Base-by-base conservation (phyloP, 176 grass and related monocot genomes). In the Panicum miliaceum region DNA sequence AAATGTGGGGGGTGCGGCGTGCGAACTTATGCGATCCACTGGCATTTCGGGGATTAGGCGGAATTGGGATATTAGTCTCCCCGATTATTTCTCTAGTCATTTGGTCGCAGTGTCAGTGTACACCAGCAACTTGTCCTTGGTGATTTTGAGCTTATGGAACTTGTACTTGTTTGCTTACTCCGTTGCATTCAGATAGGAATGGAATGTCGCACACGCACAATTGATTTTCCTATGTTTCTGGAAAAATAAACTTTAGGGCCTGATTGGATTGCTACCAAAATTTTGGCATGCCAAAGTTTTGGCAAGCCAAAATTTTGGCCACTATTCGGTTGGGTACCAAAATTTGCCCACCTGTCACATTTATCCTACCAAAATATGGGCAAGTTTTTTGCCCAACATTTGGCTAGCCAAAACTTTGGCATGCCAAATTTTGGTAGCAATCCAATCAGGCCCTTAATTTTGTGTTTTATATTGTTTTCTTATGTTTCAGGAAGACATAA, bases 401-500 rank as follows among this genome's bases (percentile, higher is more conserved):
- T n/a, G n/a, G n/a, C n/a, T n/a, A n/a, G n/a, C n/a, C n/a, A n/a
- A n/a, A n/a, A n/a, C n/a, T n/a, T n/a, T n/a, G n/a, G n/a, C n/a
- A n/a, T n/a, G n/a, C n/a, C n/a, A n/a, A n/a, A n/a, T n/a, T n/a
- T n/a, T n/a, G n/a, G n/a, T n/a, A n/a, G n/a, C n/a, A n/a, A n/a
- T n/a, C n/a, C n/a, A n/a, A n/a, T n/a, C n/a, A n/a, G n/a, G n/a
- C n/a, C n/a, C n/a, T n/a, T n/a, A n/a, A n/a, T 70, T 77, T 72
- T 0, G 2, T n/a, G 37, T 53, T 65, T 73, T 58, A 22, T n/a
- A 13, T 81, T 8, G 35, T 64, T 43, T 35, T 43, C 19, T 23
- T 10, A 11, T n/a, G 45, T 79, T 73, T 32, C 3, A 34, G 69
- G 23, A 86, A 80, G 36, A 36, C 29, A 32, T 75, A 54, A 52